Evolutionary conservation across 805 yeast genomes (phyloP), one percentile per base, ranked within the genome.

Genomic region (Wickerhamomyces subpelliculosus): DNA sequence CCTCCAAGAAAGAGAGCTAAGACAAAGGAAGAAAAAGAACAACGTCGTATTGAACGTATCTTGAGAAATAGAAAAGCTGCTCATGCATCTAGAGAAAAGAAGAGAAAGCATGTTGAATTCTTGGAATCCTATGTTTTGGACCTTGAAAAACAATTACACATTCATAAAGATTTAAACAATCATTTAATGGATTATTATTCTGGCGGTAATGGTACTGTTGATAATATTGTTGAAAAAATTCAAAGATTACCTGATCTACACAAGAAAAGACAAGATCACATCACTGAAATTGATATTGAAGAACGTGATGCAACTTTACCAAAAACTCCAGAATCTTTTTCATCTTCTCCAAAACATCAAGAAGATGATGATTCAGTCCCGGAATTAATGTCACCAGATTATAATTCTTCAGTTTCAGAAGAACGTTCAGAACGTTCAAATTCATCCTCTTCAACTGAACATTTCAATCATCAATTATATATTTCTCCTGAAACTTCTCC

Each of bases 1-100:
- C 96, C 97, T 23, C 97, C 97, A 38, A 76, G 97, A 47, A 93
- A 93, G 68, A 78, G 97, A 51, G 97, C 98, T 7, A 87, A 84
- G 71, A 93, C 98, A 30, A 76, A 84, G 49, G 96, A 89, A 64
- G 97, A 90, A 65, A 93, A 90, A 66, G 97, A 93, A 62, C 97
- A 90, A 65, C 80, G 97, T 48, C 75, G 96, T 34, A 78, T 89
- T 38, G 97, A 93, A 64, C 72, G 98, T 36, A 89, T 93, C 36
- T 69, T 90, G 52, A 75, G 98, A 58, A 90, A 90, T 63, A 77
- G 97, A 55, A 83, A 90, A 58, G 97, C 97, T 13, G 98, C 98
- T 34, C 97, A 90, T 60, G 95, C 96, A 37, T 85, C 96, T 22
- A 76, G 98, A 48, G 98, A 93, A 58, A 89, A 90, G 75, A 90